phyloP scores from a whole-genome alignment of 2,329 filamentous ascomycete species.

The Diaporthe helianthi region DNA sequence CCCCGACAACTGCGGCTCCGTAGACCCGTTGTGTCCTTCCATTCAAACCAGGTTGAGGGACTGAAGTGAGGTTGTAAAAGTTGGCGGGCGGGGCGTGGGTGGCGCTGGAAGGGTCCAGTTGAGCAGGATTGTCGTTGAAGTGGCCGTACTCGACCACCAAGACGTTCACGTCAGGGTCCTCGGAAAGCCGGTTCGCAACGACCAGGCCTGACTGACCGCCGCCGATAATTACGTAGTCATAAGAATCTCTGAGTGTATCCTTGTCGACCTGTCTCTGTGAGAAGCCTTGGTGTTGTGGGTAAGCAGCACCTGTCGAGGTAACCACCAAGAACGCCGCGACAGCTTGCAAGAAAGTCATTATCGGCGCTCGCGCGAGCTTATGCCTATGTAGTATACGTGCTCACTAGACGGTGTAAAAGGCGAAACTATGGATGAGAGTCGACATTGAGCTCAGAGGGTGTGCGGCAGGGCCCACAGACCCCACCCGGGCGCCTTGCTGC shows the following conservation, averaged over 20 bases:
- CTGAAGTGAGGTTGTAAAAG: background rate
- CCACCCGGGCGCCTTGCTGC: background rate
- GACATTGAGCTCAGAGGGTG: background rate
- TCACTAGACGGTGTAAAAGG: background rate
- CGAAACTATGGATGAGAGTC: background rate
- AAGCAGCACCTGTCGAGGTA: background rate
- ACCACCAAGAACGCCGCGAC: background rate
- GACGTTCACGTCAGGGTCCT: background rate
- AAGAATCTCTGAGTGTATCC: background rate
- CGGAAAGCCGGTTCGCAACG: background rate
- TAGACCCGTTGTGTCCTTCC: background rate
- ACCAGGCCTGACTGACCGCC: background rate
- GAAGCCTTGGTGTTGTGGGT: background rate
- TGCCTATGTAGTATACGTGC: background rate
- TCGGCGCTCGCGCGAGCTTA: too few species aligned
- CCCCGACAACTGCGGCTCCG: background rate
- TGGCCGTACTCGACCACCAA: background rate
- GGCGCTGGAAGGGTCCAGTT: background rate
- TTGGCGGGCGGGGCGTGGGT: background rate
- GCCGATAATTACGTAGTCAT: background rate
- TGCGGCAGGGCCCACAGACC: background rate
- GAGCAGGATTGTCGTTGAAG: background rate
- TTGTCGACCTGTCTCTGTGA: background rate
- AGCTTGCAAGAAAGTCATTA: background rate
- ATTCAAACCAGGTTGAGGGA: background rate